Conservation (phyloP, 1,284 basidiomycete genomes). For the Cutaneotrichosporon sp. region DNA sequence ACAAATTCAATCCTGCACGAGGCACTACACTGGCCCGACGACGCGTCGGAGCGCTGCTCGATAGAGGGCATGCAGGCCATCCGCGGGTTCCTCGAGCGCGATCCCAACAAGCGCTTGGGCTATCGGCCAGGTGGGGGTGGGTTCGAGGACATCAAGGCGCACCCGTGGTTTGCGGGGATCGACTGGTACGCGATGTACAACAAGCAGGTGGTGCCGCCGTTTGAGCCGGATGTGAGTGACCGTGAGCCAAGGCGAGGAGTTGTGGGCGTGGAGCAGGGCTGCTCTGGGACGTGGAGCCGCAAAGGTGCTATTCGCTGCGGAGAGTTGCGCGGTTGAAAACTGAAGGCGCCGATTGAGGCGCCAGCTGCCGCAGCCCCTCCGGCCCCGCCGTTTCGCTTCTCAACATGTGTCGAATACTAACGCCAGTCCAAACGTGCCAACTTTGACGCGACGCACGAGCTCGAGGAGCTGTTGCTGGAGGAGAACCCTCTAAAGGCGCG, state of each 20-base stretch:
- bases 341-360: too few relatives aligned
- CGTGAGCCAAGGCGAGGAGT: too few relatives aligned
- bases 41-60: conserved; percentile 47
- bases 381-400: too few relatives aligned
- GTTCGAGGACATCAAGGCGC: conserved; percentile 70
- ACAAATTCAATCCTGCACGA: conserved; percentile 77
- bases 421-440: conserved; percentile 90
- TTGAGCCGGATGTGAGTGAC: conserved; percentile 71
- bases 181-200: conserved; percentile 82
- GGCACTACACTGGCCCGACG: conserved; percentile 51
- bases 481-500: conserved; percentile 96
- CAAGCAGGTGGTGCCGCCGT: conserved; percentile 79
- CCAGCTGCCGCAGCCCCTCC: too few relatives aligned
- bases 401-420: not conserved
- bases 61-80: conserved; percentile 52
- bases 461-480: conserved; percentile 91
- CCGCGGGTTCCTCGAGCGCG: conserved; percentile 72
- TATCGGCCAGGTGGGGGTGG: conserved; percentile 77
- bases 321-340: too few relatives aligned
- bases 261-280: too few relatives aligned
- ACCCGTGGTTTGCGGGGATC: conserved; percentile 82
- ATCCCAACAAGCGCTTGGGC: conserved; percentile 74
- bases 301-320: too few relatives aligned
- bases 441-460: conserved; percentile 97
- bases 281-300: too few relatives aligned